These are phyloP conservation scores for Lactarius indigo DNA, from an alignment of 768 basidiomycete species.

Conservation along the genomic window DNA sequence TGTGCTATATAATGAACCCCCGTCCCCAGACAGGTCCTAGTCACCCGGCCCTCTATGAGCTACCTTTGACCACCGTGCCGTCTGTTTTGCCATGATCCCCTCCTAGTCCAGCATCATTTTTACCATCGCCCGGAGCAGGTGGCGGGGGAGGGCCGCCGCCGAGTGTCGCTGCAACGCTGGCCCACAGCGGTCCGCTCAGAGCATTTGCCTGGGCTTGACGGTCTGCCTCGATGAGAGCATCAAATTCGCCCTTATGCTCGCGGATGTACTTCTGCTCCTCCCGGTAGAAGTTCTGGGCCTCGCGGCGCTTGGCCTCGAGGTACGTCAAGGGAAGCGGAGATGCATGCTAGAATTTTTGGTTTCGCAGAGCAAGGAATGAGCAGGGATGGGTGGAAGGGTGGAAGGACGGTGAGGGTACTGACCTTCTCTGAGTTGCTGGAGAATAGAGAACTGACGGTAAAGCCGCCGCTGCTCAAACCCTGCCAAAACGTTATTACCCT, in stretches of 20 bases:
- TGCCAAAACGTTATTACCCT: slow-evolving; percentile 30
- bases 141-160: slow-evolving; percentile 21
- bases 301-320: slow-evolving; percentile 48
- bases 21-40: neutral
- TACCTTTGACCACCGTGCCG: neutral
- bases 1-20: slow-evolving; percentile 6
- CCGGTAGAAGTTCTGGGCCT: slow-evolving; percentile 49
- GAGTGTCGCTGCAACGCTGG: slow-evolving; percentile 13
- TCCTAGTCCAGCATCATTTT: slow-evolving; percentile 1
- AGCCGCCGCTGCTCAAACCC: slow-evolving; percentile 37
- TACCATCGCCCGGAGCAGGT: slow-evolving; percentile 7
- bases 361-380: slow-evolving; percentile 20
- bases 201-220: slow-evolving; percentile 46
- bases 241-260: slow-evolving; percentile 49
- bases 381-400: neutral
- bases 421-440: slow-evolving; percentile 35
- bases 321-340: slow-evolving; percentile 45
- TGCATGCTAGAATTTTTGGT: slow-evolving; percentile 15
- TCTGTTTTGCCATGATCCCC: slow-evolving; percentile 4
- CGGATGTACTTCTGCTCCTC: slow-evolving; percentile 53
- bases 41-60: slow-evolving; percentile 7
- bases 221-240: slow-evolving; percentile 50
- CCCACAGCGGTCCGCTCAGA: slow-evolving; percentile 42
- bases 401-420: slow-evolving; percentile 3
- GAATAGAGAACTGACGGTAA: slow-evolving; percentile 47